These are phyloP conservation scores for Neopestalotiopsis sp. DNA, from an alignment of 2,329 filamentous ascomycete genomes.

Conservation along the genomic window DNA sequence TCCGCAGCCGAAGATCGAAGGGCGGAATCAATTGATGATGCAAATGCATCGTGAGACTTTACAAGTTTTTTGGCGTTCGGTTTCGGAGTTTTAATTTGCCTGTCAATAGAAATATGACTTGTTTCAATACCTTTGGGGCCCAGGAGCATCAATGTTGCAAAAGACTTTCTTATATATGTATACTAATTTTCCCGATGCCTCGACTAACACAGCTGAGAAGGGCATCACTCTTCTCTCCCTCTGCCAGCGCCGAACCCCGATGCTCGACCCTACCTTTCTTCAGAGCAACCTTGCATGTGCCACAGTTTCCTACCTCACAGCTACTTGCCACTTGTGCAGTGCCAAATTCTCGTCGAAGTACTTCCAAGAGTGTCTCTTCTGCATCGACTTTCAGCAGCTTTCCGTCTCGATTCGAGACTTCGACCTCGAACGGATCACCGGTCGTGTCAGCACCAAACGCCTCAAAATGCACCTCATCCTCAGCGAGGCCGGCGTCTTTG, in stretches of 20 bases:
- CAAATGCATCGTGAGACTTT: background rate
- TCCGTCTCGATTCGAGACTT: conserved; percentile 47
- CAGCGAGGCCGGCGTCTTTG: conserved; percentile 45
- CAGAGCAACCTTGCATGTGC: conserved; percentile 53
- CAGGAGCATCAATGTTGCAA: background rate
- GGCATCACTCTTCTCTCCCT: conserved; percentile 46
- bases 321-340: conserved; percentile 48
- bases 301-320: conserved; percentile 61
- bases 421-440: conserved; percentile 65
- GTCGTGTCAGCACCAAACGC: conserved; percentile 58
- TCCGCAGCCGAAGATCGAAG: background rate
- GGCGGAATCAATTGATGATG: background rate
- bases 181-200: conserved; percentile 52
- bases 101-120: conserved; percentile 9
- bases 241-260: conserved; percentile 50
- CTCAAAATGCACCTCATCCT: conserved; percentile 64
- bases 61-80: conserved; percentile 13
- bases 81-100: conserved; percentile 4
- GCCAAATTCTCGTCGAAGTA: conserved; percentile 47
- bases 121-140: background rate
- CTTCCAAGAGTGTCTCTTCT: conserved; percentile 56
- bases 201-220: conserved; percentile 60
- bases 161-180: conserved; percentile 42
- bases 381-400: conserved; percentile 46
- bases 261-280: conserved; percentile 51